Evolutionary conservation across 2,329 filamentous ascomycete genomes (phyloP).

Genomic region (Fusarium devonianum): DNA sequence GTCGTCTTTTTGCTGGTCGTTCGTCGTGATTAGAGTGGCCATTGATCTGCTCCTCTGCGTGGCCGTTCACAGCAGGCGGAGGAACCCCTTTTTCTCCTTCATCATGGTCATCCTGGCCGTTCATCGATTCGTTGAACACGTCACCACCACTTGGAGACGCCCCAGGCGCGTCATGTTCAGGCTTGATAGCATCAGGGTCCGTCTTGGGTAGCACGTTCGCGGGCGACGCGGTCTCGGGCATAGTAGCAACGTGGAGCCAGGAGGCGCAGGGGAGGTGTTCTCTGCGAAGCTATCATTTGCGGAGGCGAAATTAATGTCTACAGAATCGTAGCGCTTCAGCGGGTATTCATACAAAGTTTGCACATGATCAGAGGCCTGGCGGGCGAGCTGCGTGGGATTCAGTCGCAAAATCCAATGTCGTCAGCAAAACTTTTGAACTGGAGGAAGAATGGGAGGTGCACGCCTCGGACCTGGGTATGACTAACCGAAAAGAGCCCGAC

Average conservation of each 20-base stretch:
- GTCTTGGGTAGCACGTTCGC: slow-evolving; percentile 49
- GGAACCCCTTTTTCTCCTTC: slow-evolving; percentile 39
- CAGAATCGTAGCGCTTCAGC: slow-evolving; percentile 54
- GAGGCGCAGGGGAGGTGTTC: slow-evolving; percentile 58
- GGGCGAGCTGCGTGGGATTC: slow-evolving; percentile 55
- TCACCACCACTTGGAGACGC: slow-evolving; percentile 28
- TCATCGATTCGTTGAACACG: slow-evolving; percentile 25
- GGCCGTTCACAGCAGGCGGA: slow-evolving; percentile 39
- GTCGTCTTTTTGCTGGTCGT: slow-evolving; percentile 70
- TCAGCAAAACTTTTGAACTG: slow-evolving; percentile 59
- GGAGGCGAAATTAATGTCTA: slow-evolving; percentile 63
- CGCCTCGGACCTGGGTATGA: slow-evolving; percentile 30
- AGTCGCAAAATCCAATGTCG: slow-evolving; percentile 51
- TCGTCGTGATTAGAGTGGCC: slow-evolving; percentile 50
- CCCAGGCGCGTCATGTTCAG: slow-evolving; percentile 36
- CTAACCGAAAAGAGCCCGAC: slow-evolving; percentile 40
- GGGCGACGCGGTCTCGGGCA: slow-evolving; percentile 68
- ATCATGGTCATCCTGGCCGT: slow-evolving; percentile 10
- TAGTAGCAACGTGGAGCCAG: slow-evolving; percentile 57
- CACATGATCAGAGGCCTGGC: slow-evolving; percentile 61
- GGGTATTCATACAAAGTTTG: slow-evolving; percentile 58
- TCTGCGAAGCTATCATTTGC: slow-evolving; percentile 67
- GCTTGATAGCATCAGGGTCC: slow-evolving; percentile 39
- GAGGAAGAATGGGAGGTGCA: slow-evolving; percentile 44
- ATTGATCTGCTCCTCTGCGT: slow-evolving; percentile 51